These are phyloP conservation scores for Leccinum aurantiacum DNA, from an alignment of 768 basidiomycete species.

Conservation along the genomic window DNA sequence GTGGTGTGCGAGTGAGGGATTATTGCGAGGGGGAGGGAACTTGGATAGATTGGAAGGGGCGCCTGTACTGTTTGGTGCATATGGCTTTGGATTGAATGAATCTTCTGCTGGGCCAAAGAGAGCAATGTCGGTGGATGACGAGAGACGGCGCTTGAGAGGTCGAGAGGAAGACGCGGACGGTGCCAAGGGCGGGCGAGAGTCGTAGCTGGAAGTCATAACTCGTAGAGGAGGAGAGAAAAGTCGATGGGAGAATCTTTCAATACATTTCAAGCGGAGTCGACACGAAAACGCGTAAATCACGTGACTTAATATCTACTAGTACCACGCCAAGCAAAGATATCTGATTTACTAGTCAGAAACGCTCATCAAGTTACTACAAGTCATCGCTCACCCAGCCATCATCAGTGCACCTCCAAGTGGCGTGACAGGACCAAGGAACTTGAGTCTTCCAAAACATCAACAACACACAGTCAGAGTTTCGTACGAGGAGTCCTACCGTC, in stretches of 20 bases:
- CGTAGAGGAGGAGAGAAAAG: slow-evolving; percentile 17
- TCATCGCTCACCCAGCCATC: slow-evolving; percentile 61
- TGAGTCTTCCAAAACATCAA: slow-evolving; percentile 36
- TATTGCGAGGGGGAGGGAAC: slow-evolving; percentile 32
- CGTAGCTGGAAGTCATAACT: neutral
- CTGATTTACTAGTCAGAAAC: slow-evolving; percentile 31
- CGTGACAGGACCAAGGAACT: slow-evolving; percentile 61
- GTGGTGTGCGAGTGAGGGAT: slow-evolving; percentile 41
- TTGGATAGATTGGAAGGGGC: slow-evolving; percentile 23
- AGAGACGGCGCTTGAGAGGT: slow-evolving; percentile 49
- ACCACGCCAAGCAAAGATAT: slow-evolving; percentile 54
- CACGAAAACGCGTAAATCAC: slow-evolving; percentile 46
- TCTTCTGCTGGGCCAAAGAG: slow-evolving; percentile 65
- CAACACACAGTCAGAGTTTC: neutral
- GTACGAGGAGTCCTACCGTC: slow-evolving; percentile 31
- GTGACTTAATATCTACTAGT: slow-evolving; percentile 32
- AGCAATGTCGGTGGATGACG: slow-evolving; percentile 46
- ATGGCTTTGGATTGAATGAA: slow-evolving; percentile 67
- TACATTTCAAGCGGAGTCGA: slow-evolving; percentile 45
- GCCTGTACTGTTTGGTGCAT: slow-evolving; percentile 41
- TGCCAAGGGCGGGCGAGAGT: slow-evolving; percentile 12
- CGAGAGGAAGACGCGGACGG: slow-evolving; percentile 29
- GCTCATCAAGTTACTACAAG: neutral
- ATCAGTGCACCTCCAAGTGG: slow-evolving; percentile 63
- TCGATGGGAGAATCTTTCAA: slow-evolving; percentile 17